Base-by-base conservation (phyloP, 2,329 filamentous ascomycete genomes). In the Coleophoma crateriformis region DNA sequence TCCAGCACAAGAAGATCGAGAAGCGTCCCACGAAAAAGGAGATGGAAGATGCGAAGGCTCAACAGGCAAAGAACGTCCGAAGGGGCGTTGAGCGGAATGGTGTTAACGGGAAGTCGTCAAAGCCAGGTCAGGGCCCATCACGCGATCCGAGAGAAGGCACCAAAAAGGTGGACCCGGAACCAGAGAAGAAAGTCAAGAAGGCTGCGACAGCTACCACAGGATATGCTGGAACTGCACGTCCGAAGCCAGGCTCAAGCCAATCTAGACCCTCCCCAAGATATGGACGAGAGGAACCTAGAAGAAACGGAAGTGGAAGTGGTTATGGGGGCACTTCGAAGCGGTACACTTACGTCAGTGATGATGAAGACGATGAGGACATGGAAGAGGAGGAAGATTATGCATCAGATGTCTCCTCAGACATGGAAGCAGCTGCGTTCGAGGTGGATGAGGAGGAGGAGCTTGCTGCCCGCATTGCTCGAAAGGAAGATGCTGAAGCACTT, bases 341-440 rank as follows among this genome's bases (percentile, higher is more conserved):
- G 59, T 65, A 68, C 60, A 44, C 66, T 62, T 60, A 54, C 58
- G 63, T 51, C 56, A 67, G 54, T 44, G 66, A 69, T 14, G 65
- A 67, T 4, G 63, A 65, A 27, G 72, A 74, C 22, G 73, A 72
- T 3, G 68, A 70, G 7, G 75, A 78, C 39, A 71, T 77, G 17
- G 75, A 82, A 15, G 82, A 87, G 8, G 82, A 85, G 40, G 82
- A 86, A 33, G 74, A 73, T 44, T 85, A 87, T 55, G 77, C 72
- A 3, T 84, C 81, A 1, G 85, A 86, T 48, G 81, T 65, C 6
- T 87, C 84, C 5, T 88, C 85, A 6, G 87, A 89, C 59, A 90
- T 90, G 85, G 87, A 90, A 65, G 88, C 85, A 2, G 86, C 85
- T 33, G 65, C 85, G 35, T 84, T 84, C 52, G 87, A 90, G 58